Base-by-base conservation (phyloP, 306 rosid species). In the Glycine latifolia region DNA sequence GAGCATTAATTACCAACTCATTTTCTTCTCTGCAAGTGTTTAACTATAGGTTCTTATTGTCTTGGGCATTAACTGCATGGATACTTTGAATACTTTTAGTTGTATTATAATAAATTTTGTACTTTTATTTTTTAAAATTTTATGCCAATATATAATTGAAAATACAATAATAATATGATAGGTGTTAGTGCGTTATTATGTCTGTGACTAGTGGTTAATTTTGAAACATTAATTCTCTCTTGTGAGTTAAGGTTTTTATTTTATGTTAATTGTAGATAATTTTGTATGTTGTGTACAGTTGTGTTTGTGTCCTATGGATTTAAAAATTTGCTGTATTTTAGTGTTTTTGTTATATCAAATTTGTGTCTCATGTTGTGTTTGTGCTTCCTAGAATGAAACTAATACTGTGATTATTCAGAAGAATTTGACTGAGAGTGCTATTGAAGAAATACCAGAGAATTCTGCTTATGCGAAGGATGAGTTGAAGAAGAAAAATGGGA, bases 401-500 rank as follows among this genome's bases (percentile, higher is more conserved):
- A 17, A 26, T 90, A 72, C 56, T 67, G 75, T 81, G 73, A 67
- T 73, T 83, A 83, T 87, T 82, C 90, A 91, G 94, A 79, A 85
- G 89, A 90, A 78, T 49, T 72, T 79, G 0, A 14, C 17, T n/a
- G 81, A 16, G 73, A 79, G 73, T 47, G 75, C 77, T 44, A 20
- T 77, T n/a, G 81, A 77, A 62, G 89, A 86, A 83, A 53, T 20
- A 67, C 81, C 15, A 6, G 79, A 79, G 48, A 80, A 69, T 60
- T 85, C 91, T 85, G 77, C 81, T 58, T 81, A 93, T 80, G 83
- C 39, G 33, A 85, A 85, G 84, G 71, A 71, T 13, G 85, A 52
- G 17, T 66, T 83, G 14, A 87, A 79, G 80, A 86, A 93, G 88
- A 87, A 84, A 88, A 79, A 82, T 31, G 86, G 72, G 48, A 90